A percentile compares a stretch with the other conserved stretches of the same genome.
Evolutionary conservation across 805 yeast species (phyloP).

Genomic region (Cyberlindnera mycetangii): DNA sequence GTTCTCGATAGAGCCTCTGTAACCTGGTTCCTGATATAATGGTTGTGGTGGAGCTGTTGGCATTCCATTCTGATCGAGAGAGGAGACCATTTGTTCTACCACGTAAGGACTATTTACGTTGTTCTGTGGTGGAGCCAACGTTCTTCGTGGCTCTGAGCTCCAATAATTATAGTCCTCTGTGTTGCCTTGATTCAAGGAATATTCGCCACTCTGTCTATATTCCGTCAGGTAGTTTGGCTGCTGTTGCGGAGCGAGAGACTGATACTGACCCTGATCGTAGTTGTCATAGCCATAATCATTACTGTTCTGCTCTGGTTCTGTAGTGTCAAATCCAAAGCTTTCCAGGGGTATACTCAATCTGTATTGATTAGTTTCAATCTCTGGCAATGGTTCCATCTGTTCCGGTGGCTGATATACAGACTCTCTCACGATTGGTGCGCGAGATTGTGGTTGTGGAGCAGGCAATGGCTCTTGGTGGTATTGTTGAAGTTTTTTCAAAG

Average conservation of each 20-base stretch:
- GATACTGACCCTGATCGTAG: conserved; percentile 9
- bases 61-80: background rate
- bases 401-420: conserved; percentile 20
- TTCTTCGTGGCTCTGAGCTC: conserved; percentile 13
- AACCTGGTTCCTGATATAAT: conserved; percentile 1
- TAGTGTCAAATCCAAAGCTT: conserved; percentile 18
- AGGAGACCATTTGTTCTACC: conserved; percentile 7
- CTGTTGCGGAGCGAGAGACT: conserved; percentile 13
- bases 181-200: background rate
- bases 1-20: conserved; percentile 28
- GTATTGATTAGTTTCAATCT: conserved; percentile 27
- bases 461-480: conserved; percentile 10
- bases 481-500: conserved; percentile 7
- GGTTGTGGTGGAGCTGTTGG: conserved; percentile 1
- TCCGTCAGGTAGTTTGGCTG: conserved; percentile 6
- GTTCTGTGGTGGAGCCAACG: conserved; percentile 8
- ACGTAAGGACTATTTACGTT: conserved; percentile 7
- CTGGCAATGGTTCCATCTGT: conserved; percentile 23
- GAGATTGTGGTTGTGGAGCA: conserved; percentile 7
- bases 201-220: background rate
- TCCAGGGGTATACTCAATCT: conserved; percentile 28
- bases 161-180: conserved; percentile 16
- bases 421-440: conserved; percentile 4
- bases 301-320: conserved; percentile 1
- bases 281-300: conserved; percentile 1